Percentiles rank a stretch among this genome's conserved stretches.
phyloP scores from a whole-genome alignment of 257 asterid genomes.

The Jaltomata sinuosa region DNA sequence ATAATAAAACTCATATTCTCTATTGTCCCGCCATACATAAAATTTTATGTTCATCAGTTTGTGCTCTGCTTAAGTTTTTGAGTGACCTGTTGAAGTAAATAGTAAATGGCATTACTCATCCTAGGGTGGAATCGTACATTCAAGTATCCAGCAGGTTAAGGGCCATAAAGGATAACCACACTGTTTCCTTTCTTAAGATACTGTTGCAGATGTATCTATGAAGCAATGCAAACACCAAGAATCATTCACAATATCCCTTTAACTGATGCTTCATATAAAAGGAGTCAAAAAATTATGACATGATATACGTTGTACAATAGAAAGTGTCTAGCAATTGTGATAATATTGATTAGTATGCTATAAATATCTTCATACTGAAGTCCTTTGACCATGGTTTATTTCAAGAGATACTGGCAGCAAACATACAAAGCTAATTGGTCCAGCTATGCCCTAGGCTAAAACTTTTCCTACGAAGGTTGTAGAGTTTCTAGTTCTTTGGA shows the following conservation, averaged over 20 bases:
- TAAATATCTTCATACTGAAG: not conserved
- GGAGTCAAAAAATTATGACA: not conserved
- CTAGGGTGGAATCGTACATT: not conserved
- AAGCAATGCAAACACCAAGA: not conserved
- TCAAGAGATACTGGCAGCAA: not conserved
- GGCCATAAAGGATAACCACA: not conserved
- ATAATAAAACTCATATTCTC: not conserved
- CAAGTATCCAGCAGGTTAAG: not conserved
- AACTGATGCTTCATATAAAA: not conserved
- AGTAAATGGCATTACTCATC: not conserved
- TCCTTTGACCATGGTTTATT: not conserved
- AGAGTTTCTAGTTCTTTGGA: not conserved
- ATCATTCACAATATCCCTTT: not conserved
- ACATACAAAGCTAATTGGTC: not conserved
- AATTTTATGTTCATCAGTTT: not conserved
- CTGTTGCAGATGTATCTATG: not conserved
- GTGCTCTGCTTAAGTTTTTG: not conserved
- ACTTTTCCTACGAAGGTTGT: no score
- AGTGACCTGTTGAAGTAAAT: not conserved
- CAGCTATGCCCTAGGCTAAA: not conserved
- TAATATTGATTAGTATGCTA: not conserved
- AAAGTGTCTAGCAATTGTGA: not conserved
- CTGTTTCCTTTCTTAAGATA: not conserved
- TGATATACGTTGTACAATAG: not conserved
- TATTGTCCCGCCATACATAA: not conserved